Conservation (phyloP, 2,329 filamentous ascomycete genomes). For the Hymenoscyphus scutula region DNA sequence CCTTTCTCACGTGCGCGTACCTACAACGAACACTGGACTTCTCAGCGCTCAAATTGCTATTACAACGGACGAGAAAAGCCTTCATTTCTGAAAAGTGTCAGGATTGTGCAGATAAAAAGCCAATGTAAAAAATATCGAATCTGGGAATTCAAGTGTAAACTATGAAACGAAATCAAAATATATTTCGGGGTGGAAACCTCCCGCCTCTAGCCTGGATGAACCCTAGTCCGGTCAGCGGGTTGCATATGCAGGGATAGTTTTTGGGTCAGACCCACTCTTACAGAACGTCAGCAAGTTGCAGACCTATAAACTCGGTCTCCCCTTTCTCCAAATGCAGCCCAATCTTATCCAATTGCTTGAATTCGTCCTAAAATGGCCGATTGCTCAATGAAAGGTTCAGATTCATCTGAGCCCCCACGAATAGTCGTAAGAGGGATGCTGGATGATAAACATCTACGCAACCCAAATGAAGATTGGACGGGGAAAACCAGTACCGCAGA, state of each 20-base stretch:
- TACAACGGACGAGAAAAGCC: no score
- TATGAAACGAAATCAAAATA: not conserved
- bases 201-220: not conserved
- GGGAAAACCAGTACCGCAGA: constrained; percentile 33
- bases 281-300: not conserved
- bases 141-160: not conserved
- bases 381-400: not conserved
- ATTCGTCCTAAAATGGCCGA: not conserved
- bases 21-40: no score
- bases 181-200: not conserved
- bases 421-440: constrained; percentile 22
- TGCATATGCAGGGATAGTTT: constrained; percentile 4
- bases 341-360: not conserved
- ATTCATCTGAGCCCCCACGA: not conserved
- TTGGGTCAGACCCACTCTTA: not conserved
- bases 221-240: constrained; percentile 7
- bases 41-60: no score
- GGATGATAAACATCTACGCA: constrained; percentile 17
- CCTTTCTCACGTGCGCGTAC: no score
- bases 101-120: not conserved
- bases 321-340: not conserved
- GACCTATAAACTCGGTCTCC: not conserved
- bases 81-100: no score
- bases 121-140: not conserved
- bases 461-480: constrained; percentile 37